Base-by-base conservation (phyloP, 495 filamentous ascomycete genomes). In the Pyrenopolyporus hunteri region DNA sequence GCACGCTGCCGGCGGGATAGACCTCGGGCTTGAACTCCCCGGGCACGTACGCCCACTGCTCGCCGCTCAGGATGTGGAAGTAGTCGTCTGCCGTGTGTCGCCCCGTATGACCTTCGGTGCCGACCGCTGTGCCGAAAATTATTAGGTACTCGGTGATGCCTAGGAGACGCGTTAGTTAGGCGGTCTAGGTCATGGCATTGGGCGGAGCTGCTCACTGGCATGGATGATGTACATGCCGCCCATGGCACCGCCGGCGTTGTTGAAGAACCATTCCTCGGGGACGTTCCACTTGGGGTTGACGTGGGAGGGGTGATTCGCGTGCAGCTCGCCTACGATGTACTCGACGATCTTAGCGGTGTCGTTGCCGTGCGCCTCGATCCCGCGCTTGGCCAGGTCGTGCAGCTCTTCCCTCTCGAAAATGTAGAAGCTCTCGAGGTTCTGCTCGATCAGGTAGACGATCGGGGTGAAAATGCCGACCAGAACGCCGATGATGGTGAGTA, bases 31-130 rank as follows among this genome's bases (percentile, higher is more conserved):
- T 81, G 78, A 84, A 90, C 60, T 78, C 66, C 51, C 89, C 89
- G 8, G 90, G 86, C 3, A 82, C 78, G 79, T 88, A 88, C 50
- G 90, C 88, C 35, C 82, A 75, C 73, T 95, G 86, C 48, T 84
- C 85, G 57, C 91, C 91, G 17, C 76, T 73, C 23, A 95, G 82
- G 81, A 95, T 94, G 79, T 92, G 85, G 83, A 95, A 95, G 83
- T 92, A 95, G 78, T 95, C 91, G 75, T 95, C 89, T 3, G 90
- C 90, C 23, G 91, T 91, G 78, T 94, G 91, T 28, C 90, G 85
- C 50, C 91, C 91, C 9, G 87, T 84, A 80, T 95, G 91, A 50
- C 91, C 91, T 72, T 95, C 91, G 8, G 91, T 95, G 63, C 91
- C 91, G 58, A 93, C 80, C n/a, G 91, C 83, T 2, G 91, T 91